Evolutionary conservation across 2,329 filamentous ascomycete genomes (phyloP).

Genomic region (Leptographium lundbergii): DNA sequence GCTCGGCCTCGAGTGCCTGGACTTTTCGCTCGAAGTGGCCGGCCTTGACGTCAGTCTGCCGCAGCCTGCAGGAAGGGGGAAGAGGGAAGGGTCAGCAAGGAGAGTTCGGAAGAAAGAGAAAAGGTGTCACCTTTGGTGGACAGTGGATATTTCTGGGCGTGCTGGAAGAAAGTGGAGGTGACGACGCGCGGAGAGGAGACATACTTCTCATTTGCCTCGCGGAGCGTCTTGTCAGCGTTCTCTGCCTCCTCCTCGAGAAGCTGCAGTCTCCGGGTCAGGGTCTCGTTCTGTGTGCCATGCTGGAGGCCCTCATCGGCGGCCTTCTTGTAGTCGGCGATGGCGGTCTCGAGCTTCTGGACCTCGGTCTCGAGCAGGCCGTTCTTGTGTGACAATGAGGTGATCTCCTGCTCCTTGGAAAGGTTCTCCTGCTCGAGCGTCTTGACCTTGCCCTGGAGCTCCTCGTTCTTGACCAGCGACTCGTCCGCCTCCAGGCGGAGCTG

Average conservation of each 20-base stretch:
- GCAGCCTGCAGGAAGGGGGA: constrained; percentile 53
- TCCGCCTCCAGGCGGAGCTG: constrained; percentile 89
- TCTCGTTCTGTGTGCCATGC: constrained; percentile 82
- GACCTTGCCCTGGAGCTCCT: constrained; percentile 78
- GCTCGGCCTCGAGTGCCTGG: constrained; percentile 82
- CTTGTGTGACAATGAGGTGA: constrained; percentile 91
- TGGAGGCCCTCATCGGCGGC: constrained; percentile 69
- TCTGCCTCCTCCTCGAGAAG: constrained; percentile 97
- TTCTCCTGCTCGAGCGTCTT: constrained; percentile 92
- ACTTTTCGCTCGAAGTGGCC: constrained; percentile 99
- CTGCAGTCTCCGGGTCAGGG: constrained; percentile 82
- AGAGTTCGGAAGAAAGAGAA: background rate
- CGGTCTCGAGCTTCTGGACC: constrained; percentile 81
- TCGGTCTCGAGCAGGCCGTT: constrained; percentile 82
- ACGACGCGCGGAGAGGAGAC: constrained; percentile 20
- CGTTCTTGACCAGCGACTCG: constrained; percentile 64
- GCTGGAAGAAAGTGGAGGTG: constrained; percentile 5
- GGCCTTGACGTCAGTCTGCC: constrained; percentile 97
- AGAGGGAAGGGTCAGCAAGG: constrained; percentile 5
- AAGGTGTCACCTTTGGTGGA: constrained; percentile 9
- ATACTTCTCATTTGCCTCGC: constrained; percentile 98
- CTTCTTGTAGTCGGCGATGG: constrained; percentile 79
- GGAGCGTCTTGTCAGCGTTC: constrained; percentile 87
- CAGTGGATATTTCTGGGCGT: constrained; percentile 5
- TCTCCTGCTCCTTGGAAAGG: constrained; percentile 93